Conservation (phyloP, 352 stramenopile species). For the Nothophytophthora sp. region DNA sequence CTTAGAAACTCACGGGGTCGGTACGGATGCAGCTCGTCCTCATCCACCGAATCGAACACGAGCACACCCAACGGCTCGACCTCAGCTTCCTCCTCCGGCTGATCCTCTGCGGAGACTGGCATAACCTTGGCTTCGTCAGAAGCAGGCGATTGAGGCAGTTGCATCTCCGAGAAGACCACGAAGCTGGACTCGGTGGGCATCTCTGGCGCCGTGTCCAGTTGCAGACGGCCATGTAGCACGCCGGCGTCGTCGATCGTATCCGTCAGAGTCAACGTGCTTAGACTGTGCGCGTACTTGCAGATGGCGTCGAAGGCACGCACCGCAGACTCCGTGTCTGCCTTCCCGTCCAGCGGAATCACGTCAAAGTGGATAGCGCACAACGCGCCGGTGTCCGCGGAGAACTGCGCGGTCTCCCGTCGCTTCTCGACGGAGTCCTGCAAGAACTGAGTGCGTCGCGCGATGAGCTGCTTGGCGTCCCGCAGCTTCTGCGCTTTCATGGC, state of each 20-base stretch:
- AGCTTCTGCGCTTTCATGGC: constrained; percentile 51
- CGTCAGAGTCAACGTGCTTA: constrained; percentile 12
- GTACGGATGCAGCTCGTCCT: constrained; percentile 38
- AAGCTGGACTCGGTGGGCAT: constrained; percentile 33
- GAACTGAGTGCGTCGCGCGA: constrained; percentile 51
- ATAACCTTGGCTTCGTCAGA: background rate
- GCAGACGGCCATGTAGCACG: constrained; percentile 23
- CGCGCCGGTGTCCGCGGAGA: constrained; percentile 24
- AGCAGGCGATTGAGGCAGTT: constrained; percentile 4
- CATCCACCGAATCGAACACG: constrained; percentile 34
- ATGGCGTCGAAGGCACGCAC: constrained; percentile 13
- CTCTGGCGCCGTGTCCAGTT: constrained; percentile 23
- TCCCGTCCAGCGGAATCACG: constrained; percentile 20
- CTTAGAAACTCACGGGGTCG: constrained; percentile 20
- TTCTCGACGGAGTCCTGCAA: constrained; percentile 27
- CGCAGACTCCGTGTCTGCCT: constrained; percentile 9
- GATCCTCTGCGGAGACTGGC: background rate
- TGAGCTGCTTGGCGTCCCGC: constrained; percentile 40
- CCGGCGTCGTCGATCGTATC: constrained; percentile 20
- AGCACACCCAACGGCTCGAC: constrained; percentile 16
- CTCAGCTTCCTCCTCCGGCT: background rate
- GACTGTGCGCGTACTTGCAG: constrained; percentile 5
- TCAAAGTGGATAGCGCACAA: constrained; percentile 37
- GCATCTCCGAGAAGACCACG: constrained; percentile 34
- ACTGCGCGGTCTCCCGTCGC: constrained; percentile 31